phyloP scores from a whole-genome alignment of 2,329 filamentous ascomycete species.

The Cercospora sesami region DNA sequence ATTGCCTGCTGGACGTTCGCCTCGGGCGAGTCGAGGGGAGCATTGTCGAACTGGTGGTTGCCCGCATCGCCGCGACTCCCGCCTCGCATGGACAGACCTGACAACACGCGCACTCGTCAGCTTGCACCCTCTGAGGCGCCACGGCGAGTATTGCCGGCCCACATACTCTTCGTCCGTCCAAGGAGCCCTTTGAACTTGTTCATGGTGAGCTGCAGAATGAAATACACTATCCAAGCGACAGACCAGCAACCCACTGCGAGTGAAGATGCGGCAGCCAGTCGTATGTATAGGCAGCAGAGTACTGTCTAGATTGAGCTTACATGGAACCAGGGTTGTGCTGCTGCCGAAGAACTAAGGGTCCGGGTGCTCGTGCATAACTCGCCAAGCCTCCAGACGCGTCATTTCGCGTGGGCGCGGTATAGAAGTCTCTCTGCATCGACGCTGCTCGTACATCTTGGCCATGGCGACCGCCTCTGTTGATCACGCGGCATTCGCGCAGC shows the following conservation, averaged over 20 bases:
- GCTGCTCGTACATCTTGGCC: not conserved
- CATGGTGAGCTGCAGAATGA: constrained; percentile 3
- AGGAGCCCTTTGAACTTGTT: constrained; percentile 20
- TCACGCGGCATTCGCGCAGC: not conserved
- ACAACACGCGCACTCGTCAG: constrained; percentile 5
- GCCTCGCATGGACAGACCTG: constrained; percentile 10
- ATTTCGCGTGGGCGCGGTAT: not conserved
- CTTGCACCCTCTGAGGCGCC: not conserved
- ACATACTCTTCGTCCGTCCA: constrained; percentile 16
- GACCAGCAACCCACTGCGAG: not conserved
- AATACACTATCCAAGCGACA: not conserved
- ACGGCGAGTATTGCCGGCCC: not conserved
- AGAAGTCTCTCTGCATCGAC: not conserved
- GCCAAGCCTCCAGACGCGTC: constrained; percentile 7
- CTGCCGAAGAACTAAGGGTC: not conserved
- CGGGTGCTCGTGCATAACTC: not conserved
- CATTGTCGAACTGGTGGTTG: constrained; percentile 24
- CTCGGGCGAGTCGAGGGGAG: constrained; percentile 59
- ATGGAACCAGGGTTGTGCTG: constrained; percentile 1
- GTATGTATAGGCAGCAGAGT: constrained; percentile 7
- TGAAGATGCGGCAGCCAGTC: not conserved
- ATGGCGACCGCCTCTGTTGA: not conserved
- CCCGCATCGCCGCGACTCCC: constrained; percentile 7
- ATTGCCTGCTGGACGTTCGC: constrained; percentile 65
- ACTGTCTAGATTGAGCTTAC: not conserved